phyloP scores from a whole-genome alignment of 1,284 basidiomycete species.

The Heterobasidion occidentale region DNA sequence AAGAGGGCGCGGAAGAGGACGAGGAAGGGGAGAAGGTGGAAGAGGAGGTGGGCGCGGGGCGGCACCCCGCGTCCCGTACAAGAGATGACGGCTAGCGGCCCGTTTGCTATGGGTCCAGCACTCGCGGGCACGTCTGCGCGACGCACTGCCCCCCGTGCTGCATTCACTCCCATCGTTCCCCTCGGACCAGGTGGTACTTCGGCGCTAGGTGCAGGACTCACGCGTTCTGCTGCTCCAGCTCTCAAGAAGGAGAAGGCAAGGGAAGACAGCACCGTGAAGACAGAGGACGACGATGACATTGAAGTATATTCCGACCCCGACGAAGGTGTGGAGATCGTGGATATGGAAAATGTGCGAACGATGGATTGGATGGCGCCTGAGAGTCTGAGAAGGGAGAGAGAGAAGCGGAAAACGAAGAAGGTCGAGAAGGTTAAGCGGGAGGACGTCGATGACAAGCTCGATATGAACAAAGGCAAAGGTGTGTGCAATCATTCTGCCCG shows the following conservation, averaged over 20 bases:
- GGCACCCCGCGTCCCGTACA: slow-evolving; percentile 36
- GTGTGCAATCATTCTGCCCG: slow-evolving; percentile 5
- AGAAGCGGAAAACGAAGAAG: slow-evolving; percentile 31
- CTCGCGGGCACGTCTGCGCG: slow-evolving; percentile 46
- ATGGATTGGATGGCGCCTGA: slow-evolving; percentile 91
- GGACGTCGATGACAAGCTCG: slow-evolving; percentile 19
- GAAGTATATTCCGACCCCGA: slow-evolving; percentile 85
- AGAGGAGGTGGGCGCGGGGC: slow-evolving; percentile 32
- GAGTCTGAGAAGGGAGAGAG: slow-evolving; percentile 53
- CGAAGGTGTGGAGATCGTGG: slow-evolving; percentile 81
- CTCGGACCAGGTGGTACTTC: slow-evolving; percentile 26
- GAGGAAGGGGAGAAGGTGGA: slow-evolving; percentile 30
- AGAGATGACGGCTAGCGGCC: slow-evolving; percentile 79
- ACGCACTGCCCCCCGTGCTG: slow-evolving; percentile 29
- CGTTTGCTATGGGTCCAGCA: slow-evolving; percentile 78
- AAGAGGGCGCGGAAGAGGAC: slow-evolving; percentile 26
- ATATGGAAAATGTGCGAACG: slow-evolving; percentile 74
- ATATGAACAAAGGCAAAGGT: slow-evolving; percentile 28
- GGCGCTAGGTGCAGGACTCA: slow-evolving; percentile 40
- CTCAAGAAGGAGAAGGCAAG: slow-evolving; percentile 19
- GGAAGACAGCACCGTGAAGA: slow-evolving; percentile 18
- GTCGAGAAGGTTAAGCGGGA: slow-evolving; percentile 37
- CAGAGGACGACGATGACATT: slow-evolving; percentile 33
- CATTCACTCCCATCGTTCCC: slow-evolving; percentile 38
- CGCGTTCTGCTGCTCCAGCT: slow-evolving; percentile 31